A percentile compares a stretch with the other conserved stretches of the same genome.
Conservation (phyloP, 208 protist species). For the Leishmania major region DNA sequence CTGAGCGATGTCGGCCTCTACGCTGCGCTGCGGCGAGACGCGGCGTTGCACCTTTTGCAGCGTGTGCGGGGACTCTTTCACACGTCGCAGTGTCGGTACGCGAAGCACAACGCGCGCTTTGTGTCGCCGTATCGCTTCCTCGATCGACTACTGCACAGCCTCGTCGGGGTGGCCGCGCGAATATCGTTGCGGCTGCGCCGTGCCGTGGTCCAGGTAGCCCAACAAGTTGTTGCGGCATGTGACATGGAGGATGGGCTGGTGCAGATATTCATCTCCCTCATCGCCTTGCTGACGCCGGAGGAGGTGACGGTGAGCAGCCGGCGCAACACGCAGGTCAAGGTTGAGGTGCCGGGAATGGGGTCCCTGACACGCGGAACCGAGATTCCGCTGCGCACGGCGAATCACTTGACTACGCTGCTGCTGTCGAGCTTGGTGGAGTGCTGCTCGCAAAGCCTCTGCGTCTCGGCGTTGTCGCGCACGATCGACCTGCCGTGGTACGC, state of each 20-base stretch:
- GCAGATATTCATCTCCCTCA: constrained; percentile 52
- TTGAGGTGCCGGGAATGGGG: constrained; percentile 44
- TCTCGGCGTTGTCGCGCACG: constrained; percentile 46
- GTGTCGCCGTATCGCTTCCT: constrained; percentile 64
- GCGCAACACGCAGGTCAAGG: constrained; percentile 26
- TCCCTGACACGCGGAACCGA: constrained; percentile 24
- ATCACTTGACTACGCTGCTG: constrained; percentile 52
- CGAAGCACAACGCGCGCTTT: constrained; percentile 65
- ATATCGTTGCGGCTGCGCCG: constrained; percentile 42
- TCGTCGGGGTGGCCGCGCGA: constrained; percentile 37
- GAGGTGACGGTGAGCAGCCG: constrained; percentile 28
- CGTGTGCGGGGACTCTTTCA: constrained; percentile 57
- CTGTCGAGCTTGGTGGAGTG: constrained; percentile 69
- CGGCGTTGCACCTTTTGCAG: constrained; percentile 55
- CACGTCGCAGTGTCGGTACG: constrained; percentile 60
- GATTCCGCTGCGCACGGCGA: constrained; percentile 49
- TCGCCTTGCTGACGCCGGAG: constrained; percentile 63
- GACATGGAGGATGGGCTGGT: constrained; percentile 71
- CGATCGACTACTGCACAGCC: constrained; percentile 71
- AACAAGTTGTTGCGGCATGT: constrained; percentile 73
- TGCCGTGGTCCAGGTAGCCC: constrained; percentile 55
- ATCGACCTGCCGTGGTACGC: constrained; percentile 76
- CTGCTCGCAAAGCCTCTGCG: constrained; percentile 35
- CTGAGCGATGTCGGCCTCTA: constrained; percentile 63
- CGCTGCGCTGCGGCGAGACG: constrained; percentile 43